Evolutionary conservation across 2,329 filamentous ascomycete genomes (phyloP).

Genomic region (Venturia aucupariae): DNA sequence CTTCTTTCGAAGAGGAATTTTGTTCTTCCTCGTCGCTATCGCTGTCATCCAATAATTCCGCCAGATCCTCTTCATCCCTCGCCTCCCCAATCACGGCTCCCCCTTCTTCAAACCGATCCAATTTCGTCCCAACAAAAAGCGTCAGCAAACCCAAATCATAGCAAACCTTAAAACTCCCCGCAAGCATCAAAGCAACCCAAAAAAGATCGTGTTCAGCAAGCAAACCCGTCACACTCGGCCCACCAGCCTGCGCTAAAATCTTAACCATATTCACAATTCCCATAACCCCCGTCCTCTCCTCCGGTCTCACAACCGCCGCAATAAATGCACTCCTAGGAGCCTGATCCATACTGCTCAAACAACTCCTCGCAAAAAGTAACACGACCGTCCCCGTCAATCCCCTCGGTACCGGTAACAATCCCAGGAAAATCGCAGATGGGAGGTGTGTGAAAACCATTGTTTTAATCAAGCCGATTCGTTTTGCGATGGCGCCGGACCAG

Average conservation of each 20-base stretch:
- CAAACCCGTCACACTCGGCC: conserved; percentile 28
- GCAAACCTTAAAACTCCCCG: conserved; percentile 26
- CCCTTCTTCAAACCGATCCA: not conserved
- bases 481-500: conserved; percentile 53
- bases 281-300: conserved; percentile 61
- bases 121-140: conserved; percentile 3
- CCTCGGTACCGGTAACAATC: conserved; percentile 45
- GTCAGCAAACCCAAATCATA: conserved; percentile 23
- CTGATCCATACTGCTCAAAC: conserved; percentile 62
- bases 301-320: conserved; percentile 54
- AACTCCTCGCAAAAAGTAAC: conserved; percentile 50
- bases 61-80: conserved; percentile 1
- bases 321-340: conserved; percentile 58
- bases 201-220: conserved; percentile 26
- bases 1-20: too few species aligned
- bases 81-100: not conserved
- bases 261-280: conserved; percentile 55
- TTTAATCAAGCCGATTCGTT: conserved; percentile 48
- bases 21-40: not conserved
- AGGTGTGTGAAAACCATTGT: conserved; percentile 38
- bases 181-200: conserved; percentile 31
- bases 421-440: conserved; percentile 48
- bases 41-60: not conserved
- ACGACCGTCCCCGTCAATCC: conserved; percentile 43
- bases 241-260: conserved; percentile 46